These are phyloP conservation scores for Aspergillus costaricaensis DNA, from an alignment of 2,329 filamentous ascomycete species.

Conservation along the genomic window DNA sequence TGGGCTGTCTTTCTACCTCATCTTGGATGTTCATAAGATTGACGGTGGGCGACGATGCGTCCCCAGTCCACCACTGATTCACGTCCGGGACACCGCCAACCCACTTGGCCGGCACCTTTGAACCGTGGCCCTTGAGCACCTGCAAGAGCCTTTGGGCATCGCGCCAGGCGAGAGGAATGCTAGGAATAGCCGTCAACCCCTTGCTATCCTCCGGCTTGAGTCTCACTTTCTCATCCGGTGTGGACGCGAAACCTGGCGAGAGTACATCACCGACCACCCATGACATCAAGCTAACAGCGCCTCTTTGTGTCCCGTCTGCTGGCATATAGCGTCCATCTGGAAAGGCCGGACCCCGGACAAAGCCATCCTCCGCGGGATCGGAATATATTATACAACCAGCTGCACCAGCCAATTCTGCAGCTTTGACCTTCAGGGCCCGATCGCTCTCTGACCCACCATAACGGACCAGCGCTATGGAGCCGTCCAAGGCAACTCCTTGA, in stretches of 20 bases:
- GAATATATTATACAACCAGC: constrained; percentile 89
- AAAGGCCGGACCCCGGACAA: constrained; percentile 68
- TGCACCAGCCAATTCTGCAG: constrained; percentile 83
- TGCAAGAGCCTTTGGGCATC: constrained; percentile 81
- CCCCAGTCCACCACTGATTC: constrained; percentile 81
- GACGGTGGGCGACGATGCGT: constrained; percentile 72
- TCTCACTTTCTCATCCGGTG: constrained; percentile 56
- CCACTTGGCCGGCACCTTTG: constrained; percentile 70
- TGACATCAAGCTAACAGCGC: constrained; percentile 75
- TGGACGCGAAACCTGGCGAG: constrained; percentile 76
- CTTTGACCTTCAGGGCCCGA: constrained; percentile 80
- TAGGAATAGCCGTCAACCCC: constrained; percentile 80
- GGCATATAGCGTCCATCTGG: constrained; percentile 81
- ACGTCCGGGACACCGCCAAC: constrained; percentile 73
- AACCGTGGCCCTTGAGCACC: constrained; percentile 72
- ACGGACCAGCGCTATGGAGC: constrained; percentile 80
- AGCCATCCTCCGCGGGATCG: constrained; percentile 83
- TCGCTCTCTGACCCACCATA: constrained; percentile 75
- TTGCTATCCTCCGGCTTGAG: constrained; percentile 69
- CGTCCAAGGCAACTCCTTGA: constrained; percentile 70
- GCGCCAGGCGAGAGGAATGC: constrained; percentile 83
- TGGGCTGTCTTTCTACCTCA: constrained; percentile 75
- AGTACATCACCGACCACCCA: constrained; percentile 89
- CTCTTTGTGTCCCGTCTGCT: constrained; percentile 78
- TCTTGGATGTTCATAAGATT: constrained; percentile 85